phyloP scores from a whole-genome alignment of 768 basidiomycete species.

The Tricholoma saponaceum region DNA sequence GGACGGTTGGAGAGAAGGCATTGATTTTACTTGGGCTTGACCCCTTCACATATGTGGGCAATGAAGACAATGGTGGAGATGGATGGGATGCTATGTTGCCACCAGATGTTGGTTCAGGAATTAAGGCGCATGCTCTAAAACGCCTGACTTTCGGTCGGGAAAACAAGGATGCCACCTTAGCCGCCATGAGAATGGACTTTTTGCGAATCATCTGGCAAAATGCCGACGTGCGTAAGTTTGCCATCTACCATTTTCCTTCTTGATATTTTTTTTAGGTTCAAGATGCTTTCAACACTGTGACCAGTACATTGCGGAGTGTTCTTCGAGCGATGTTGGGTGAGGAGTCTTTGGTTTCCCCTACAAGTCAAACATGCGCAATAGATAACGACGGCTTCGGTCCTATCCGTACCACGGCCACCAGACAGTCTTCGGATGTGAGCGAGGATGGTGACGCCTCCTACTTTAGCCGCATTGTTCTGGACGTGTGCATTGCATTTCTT shows the following conservation, averaged over 20 bases:
- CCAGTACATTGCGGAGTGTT: slow-evolving; percentile 32
- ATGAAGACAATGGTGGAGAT: slow-evolving; percentile 21
- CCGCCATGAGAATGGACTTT: slow-evolving; percentile 33
- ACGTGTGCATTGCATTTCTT: slow-evolving; percentile 57
- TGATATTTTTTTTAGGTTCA: slow-evolving; percentile 42
- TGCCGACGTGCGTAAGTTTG: slow-evolving; percentile 50
- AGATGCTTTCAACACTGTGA: slow-evolving; percentile 31
- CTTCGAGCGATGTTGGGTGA: slow-evolving; percentile 35
- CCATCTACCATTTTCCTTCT: background rate
- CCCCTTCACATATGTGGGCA: slow-evolving; percentile 48
- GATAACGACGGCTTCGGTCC: slow-evolving; percentile 59
- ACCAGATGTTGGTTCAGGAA: slow-evolving; percentile 51
- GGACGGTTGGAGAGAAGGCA: slow-evolving; percentile 62
- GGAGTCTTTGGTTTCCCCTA: slow-evolving; percentile 12
- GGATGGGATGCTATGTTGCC: slow-evolving; percentile 43
- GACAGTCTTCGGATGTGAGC: slow-evolving; percentile 25
- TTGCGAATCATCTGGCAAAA: slow-evolving; percentile 64
- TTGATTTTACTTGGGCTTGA: slow-evolving; percentile 64
- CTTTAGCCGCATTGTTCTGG: slow-evolving; percentile 33
- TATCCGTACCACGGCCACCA: slow-evolving; percentile 36
- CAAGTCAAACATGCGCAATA: slow-evolving; percentile 27
- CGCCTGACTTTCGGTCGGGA: slow-evolving; percentile 20
- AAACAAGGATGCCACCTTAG: slow-evolving; percentile 5
- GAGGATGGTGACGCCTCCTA: slow-evolving; percentile 22
- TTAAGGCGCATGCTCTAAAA: slow-evolving; percentile 51